Evolutionary conservation across 2,329 filamentous ascomycete genomes (phyloP), one percentile per base, ranked within the genome.

Genomic region (Colletotrichum tanaceti): DNA sequence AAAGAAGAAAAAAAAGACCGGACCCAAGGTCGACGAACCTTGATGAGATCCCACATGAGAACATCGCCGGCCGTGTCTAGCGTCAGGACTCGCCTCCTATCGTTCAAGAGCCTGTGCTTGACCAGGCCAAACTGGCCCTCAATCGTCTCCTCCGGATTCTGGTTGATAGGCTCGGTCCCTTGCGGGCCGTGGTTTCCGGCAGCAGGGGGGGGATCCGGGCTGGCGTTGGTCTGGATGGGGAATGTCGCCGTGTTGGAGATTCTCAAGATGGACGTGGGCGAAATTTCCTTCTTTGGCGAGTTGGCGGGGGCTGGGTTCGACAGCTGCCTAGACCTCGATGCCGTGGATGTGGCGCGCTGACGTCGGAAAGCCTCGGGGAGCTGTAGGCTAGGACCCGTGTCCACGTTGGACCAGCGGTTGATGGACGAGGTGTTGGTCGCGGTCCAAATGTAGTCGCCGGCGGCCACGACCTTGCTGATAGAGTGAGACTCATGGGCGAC

Each of bases 11-110:
- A n/a, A 7, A 32, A 22, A 16, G 20, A 20, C 32, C 39, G 46
- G 60, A 55, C 7, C 7, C 32, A 9, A 35, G 32, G 32, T 35
- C 24, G 10, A 74, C 83, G 71, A 81, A 94, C 93, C 83, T 91
- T 89, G 53, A 99, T 86, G 46, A 99, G 83, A 84, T 99, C 96
- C 96, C 96, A 99, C 72, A 99, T 82, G 54, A 98, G 83, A 3
- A 98, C 94, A 76, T 99, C 96, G 18, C 96, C 96, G 1, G 95
- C 94, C 2, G 96, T 98, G 78, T 99, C 96, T 60, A 97, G 83
- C 0, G 96, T 99, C 72, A 99, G 83, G 4, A 97, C 94, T 68
- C 94, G 88, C 75, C 93, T 91, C 72, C 95, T 88, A 77, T 99
- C 95, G 78, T 97, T 98, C 70, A 99, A 84, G 73, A 98, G 86